Percentiles rank a stretch among this genome's conserved stretches.
These are phyloP conservation scores for Micractinium sp. DNA, from an alignment of 139 green algal genomes.

Conservation along the genomic window DNA sequence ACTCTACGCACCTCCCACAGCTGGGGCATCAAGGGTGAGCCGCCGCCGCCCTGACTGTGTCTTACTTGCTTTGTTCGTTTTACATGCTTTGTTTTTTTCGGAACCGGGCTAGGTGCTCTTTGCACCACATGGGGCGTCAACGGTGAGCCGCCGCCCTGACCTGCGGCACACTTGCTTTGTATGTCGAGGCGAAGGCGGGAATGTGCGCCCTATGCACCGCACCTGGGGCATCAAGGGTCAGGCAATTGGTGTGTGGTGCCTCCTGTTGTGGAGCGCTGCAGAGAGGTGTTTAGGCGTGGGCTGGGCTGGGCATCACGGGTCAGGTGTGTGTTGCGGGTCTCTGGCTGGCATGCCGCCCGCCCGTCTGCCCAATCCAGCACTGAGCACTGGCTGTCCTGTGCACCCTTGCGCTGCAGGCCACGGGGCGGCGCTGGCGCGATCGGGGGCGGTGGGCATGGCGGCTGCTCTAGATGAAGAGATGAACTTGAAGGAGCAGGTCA, in stretches of 20 bases:
- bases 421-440: not conserved
- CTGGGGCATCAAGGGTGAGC: slow-evolving; percentile 54
- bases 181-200: not conserved
- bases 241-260: too few species aligned
- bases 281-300: too few species aligned
- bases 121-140: slow-evolving; percentile 34
- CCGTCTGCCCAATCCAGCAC: not conserved
- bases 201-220: not conserved
- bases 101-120: slow-evolving; percentile 52
- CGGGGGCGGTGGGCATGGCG: slow-evolving; percentile 47
- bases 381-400: not conserved
- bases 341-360: not conserved
- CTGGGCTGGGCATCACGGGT: too few species aligned
- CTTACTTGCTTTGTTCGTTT: not conserved
- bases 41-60: too few species aligned
- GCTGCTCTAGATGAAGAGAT: slow-evolving; percentile 53
- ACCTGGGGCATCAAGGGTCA: not conserved
- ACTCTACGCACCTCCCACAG: slow-evolving; percentile 55
- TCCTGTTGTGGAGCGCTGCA: too few species aligned
- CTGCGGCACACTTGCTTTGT: too few species aligned
- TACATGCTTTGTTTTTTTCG: not conserved
- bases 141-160: not conserved
- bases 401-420: not conserved
- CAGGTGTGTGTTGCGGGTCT: too few species aligned
- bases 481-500: slow-evolving; percentile 25